Base-by-base conservation (phyloP, 176 grass and related monocot genomes). In the Rhynchospora pubera region DNA sequence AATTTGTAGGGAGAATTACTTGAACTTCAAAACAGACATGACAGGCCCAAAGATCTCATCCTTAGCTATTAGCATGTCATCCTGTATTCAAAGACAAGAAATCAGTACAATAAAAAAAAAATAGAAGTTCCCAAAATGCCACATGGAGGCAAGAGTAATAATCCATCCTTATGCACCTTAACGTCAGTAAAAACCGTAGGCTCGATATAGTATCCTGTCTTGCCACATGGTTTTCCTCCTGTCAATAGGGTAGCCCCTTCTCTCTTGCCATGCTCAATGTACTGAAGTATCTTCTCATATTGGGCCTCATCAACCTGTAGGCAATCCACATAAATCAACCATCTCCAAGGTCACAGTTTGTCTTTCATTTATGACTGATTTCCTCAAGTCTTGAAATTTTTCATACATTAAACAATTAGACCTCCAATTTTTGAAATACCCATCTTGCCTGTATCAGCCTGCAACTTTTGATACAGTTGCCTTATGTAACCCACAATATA, bases 41-140 rank as follows among this genome's bases (percentile, higher is more conserved):
- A 95, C 90, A 4, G 93, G 90, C 0, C 93, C 93, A 77, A 95
- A 95, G 65, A 95, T 95, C 65, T 95, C 93, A 79, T 95, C 93
- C 32, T 81, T 88, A 0, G 93, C 90, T 73, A 95, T 84, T 78
- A 77, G 9, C 90, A 95, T 89, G 66, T 89, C 90, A 19, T 92
- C 90, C 89, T 93, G 73, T 76, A 3, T 55, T 2, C 0, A 79
- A 0, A 10, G 15, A n/a, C n/a, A n/a, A 5, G 5, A 0, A 4
- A 5, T 9, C 11, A 71, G 1, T 24, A 19, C 4, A 9, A 7
- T 16, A 48, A 45, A 44, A 51, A n/a, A n/a, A n/a, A 43, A 18
- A 61, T 11, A 42, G 23, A 34, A 48, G 1, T 47, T 39, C 34
- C 34, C 4, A 28, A 21, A 43, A 24, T 55, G 85, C n/a, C 12